Evolutionary conservation across 2,329 filamentous ascomycete genomes (phyloP), one percentile per base, ranked within the genome.

Genomic region (Davidsoniella virescens): DNA sequence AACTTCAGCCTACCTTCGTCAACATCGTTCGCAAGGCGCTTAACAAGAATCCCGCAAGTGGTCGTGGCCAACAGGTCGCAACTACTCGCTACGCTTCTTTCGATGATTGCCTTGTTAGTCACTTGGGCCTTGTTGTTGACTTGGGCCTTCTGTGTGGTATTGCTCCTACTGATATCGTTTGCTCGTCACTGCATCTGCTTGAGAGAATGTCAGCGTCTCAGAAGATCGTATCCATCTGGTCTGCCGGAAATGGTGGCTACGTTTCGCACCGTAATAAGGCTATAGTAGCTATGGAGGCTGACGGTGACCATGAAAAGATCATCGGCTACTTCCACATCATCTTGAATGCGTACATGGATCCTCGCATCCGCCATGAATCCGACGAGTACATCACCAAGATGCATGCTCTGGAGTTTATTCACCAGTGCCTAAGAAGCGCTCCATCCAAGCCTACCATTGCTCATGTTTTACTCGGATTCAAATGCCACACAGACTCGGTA

Each of bases 1-100:
- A 88, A 55, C 74, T 94, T 16, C 92, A 98, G 61, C 76, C 87
- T 14, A 96, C 90, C 0, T 98, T 94, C 61, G 73, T 93, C 40
- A 82, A 96, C 60, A 78, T 98, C 48, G 84, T 96, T 14, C 78
- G 84, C 49, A 53, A 53, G 26, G 45, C 41, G 17, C 25, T 46
- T 9, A 38, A 25, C n/a, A 51, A 51, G 36, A 49, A 16, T 29
- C 29, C 36, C 16, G 87, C 88, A 2, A 65, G 86, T 9, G 68
- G 73, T 44, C 73, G 77, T 47, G 70, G 75, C 25, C 66, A 70
- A 7, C 72, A 75, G 3, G 80, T 92, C 18, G 75, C 82, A 0
- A 67, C 67, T 46, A 76, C 82, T 5, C 80, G 86, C 0, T 84
- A 90, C 56, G 73, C 83, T n/a, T 88, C 84, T 0, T 90, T 98